Conservation (phyloP, 2,329 filamentous ascomycete species). For the Trichoderma pleuroti region DNA sequence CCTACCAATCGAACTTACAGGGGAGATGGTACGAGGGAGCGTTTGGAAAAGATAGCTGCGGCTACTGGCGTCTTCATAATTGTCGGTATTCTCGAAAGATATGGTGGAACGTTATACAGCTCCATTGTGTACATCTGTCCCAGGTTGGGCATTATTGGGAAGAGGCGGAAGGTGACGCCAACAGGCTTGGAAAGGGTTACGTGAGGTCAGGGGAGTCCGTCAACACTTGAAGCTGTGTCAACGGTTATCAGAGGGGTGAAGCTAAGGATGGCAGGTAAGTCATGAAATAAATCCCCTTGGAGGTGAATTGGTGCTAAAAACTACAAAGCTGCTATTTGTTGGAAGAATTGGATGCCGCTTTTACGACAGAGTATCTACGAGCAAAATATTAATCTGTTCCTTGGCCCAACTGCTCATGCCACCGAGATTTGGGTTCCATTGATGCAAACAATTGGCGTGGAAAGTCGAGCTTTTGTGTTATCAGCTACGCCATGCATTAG, state of each 20-base stretch:
- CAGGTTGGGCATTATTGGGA: neutral
- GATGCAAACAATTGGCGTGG: slow-evolving; percentile 3
- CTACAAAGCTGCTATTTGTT: neutral
- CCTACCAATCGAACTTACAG: neutral
- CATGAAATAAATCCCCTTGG: neutral
- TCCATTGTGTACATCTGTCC: neutral
- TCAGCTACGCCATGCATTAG: neutral
- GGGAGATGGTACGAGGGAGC: neutral
- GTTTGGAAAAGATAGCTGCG: neutral
- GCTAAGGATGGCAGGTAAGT: neutral
- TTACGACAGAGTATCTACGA: neutral
- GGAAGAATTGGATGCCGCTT: slow-evolving; percentile 2
- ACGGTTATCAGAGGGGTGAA: neutral
- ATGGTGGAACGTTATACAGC: neutral
- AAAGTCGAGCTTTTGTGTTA: neutral
- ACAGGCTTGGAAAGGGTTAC: neutral
- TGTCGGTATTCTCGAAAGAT: neutral
- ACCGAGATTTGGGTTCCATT: slow-evolving; percentile 4
- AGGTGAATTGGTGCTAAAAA: neutral
- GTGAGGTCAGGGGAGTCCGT: neutral
- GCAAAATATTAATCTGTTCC: neutral
- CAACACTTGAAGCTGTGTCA: neutral
- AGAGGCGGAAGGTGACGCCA: neutral
- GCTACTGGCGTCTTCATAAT: neutral
- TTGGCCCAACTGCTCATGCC: neutral